Base-by-base conservation (phyloP, 768 basidiomycete genomes). In the Mycena galericulata region DNA sequence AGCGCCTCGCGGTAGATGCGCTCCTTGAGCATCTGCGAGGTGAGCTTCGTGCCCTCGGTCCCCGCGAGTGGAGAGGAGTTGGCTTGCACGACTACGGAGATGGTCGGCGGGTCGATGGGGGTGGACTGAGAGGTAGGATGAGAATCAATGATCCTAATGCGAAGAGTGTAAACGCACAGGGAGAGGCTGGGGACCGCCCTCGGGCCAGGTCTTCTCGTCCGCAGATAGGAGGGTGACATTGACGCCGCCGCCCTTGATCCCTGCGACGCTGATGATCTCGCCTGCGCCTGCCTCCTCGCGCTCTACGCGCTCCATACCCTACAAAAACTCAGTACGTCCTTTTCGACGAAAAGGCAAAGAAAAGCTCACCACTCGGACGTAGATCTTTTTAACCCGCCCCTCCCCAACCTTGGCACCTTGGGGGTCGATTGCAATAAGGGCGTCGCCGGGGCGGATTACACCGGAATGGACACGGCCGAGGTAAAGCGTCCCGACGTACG, bases 61-160 rank as follows among this genome's bases (percentile, higher is more conserved):
- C 84, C 85, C 20, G 80, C 84, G 46, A 86, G 78, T 2, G 85
- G 85, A 9, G 83, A 83, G 66, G 85, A 84, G 70, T 87, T 86
- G 55, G 85, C 81, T 65, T 84, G 79, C 2, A 87, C 75, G 55
- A 83, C 79, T 69, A 85, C 81, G 24, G 83, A 85, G 67, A 87
- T 86, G 9, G 85, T 87, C 0, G 85, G 85, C 1, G 85, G 85
- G 73, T 86, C 85, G 32, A 87, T 87, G 34, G 85, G 85, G 0
- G 85, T 85, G 2, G 85, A 74, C 72, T 74, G 45, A 0, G 29
- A 22, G 29, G 26, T 18, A 18, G 5, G 11, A 69, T 49, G 22
- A 7, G 15, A 24, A 27, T 24, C 17, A 51, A 36, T 32, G n/a
- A 3, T 1, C 6, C 29, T 4, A 29, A 26, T 17, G 18, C 27